Base-by-base conservation (phyloP, 768 basidiomycete genomes). In the Mycena haematopus region DNA sequence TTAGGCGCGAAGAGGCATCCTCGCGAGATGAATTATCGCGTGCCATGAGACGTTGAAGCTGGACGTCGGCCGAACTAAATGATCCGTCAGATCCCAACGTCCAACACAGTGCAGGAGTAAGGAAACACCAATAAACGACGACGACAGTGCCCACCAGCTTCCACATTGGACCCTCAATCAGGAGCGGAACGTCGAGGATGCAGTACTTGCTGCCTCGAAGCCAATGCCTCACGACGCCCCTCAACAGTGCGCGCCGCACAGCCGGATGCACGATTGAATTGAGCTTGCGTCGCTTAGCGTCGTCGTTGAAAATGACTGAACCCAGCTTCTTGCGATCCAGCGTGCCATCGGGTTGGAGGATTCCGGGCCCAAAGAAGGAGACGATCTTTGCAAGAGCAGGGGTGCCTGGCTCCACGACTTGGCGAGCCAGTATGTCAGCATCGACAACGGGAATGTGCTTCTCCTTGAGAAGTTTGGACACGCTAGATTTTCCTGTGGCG, bases 401-500 rank as follows among this genome's bases (percentile, higher is more conserved):
- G 14, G 92, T 92, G 47, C 93, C 92, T 2, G 95, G 95, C 62
- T 86, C 83, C 59, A 98, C 91, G 59, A 92, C 95, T 68, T 88
- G 77, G 40, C 95, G 89, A 3, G 96, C 93, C 52, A 99, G 82
- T 17, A 92, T 65, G 80, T 99, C 96, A 2, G 96, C 95, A 72
- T 99, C 97, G 68, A 99, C 84, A 68, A 99, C 79, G n/a, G 94
- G 92, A 31, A 99, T 77, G 31, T 77, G 63, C 67, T 87, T 87
- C 0, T 81, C 78, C 54, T 83, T 82, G 36, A 99, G 80, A 44
- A 95, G 80, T 8, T 77, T 75, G 0, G 95, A 93, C 13, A 95
- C 97, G 14, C 95, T 92, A 0, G 96, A 97, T 78, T 99, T 99
- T 56, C 96, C 95, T 8, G 95, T 95, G 22, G 95, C 93, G 60